Percentiles rank a stretch among this genome's conserved stretches.
phyloP scores from a whole-genome alignment of 371 early-diverging fungal genomes.

The Amoeboaphelidium protococcarum region DNA sequence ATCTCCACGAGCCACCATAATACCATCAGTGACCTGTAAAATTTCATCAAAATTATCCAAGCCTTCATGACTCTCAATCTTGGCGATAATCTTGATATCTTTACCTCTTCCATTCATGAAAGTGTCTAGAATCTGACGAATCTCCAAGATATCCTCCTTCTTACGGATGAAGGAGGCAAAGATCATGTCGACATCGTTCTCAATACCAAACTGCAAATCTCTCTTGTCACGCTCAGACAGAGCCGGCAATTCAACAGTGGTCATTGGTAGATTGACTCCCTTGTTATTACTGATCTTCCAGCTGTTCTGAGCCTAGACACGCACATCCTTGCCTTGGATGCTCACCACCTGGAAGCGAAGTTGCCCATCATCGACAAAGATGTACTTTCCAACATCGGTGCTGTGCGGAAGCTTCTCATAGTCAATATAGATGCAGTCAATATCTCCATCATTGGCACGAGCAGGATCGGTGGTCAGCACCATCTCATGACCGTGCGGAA shows the following conservation, averaged over 20 bases:
- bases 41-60: conserved; percentile 93
- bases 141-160: not conserved
- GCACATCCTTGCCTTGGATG: not conserved
- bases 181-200: not conserved
- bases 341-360: not conserved
- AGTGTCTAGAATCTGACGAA: not conserved
- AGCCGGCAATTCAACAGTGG: not conserved
- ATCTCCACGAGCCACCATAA: conserved; percentile 98
- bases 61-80: conserved; percentile 78
- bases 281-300: not conserved
- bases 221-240: not conserved
- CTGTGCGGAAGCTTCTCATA: conserved; percentile 5
- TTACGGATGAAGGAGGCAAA: not conserved
- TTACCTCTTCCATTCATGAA: too few species aligned
- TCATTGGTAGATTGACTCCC: not conserved
- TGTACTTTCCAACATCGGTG: not conserved
- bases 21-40: conserved; percentile 72
- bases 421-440: conserved; percentile 9
- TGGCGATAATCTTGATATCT: conserved; percentile 5
- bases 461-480: too few species aligned
- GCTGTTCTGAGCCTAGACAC: not conserved
- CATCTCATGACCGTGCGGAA: not conserved
- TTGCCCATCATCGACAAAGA: not conserved
- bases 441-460: not conserved
- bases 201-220: not conserved